Evolutionary conservation across 192 early-diverging fungal genomes (phyloP), one percentile per base, ranked within the genome.

Genomic region (Mortierella claussenii): DNA sequence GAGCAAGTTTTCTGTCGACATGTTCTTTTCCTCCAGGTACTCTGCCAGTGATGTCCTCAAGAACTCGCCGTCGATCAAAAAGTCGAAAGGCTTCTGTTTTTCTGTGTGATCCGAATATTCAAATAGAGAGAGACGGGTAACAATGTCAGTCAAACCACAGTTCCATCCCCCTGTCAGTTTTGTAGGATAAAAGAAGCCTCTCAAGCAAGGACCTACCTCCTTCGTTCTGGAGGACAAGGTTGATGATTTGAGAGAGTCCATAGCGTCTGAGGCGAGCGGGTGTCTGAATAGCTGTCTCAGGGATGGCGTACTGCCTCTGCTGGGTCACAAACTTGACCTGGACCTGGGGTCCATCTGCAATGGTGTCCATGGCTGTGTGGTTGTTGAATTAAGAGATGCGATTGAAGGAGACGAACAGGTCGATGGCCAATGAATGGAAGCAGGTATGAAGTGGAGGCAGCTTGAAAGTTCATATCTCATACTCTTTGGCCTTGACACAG

Each of bases 211-310:
- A 55, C 64, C 34, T 28, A 84, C 32, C 73, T 60, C 73, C 73
- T 62, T 76, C 73, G 47, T 76, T 76, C 47, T 76, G 73, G 31
- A 98, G 85, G 34, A 98, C 82, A 67, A 94, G 94, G 85, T 99
- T 99, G 23, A 99, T 88, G 60, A 99, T 91, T 83, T 97, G 95
- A 20, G 93, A 95, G 27, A 99, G 87, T 28, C 94, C 95, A 80
- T 94, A 94, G 11, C 96, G 91, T 68, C 88, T 85, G 32, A 99
- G 84, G 24, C 82, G 83, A 52, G 93, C 86, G 36, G 97, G 97
- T 5, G 98, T 90, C 50, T 97, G 85, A 28, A 99, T 92, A 55
- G 94, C 83, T 5, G 94, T 82, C 59, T 96, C 91, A 10, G 91
- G 88, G n/a, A 97, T 87, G 31, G 87, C 86, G 73, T 91, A 91